phyloP scores from a whole-genome alignment of 176 grass and related monocot species.

The Tillandsia leiboldiana region DNA sequence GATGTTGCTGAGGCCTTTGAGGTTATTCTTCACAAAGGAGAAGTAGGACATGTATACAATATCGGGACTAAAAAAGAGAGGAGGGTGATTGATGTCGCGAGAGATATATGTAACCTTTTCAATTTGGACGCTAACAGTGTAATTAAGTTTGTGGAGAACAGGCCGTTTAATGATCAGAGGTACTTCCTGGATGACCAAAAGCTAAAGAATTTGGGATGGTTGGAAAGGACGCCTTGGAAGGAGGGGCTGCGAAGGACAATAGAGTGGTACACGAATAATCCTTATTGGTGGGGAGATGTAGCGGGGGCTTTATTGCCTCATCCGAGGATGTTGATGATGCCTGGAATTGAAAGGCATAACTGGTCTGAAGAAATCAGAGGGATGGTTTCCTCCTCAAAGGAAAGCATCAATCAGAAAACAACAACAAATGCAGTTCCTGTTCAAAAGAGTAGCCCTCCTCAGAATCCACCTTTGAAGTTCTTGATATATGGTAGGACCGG shows the following conservation, averaged over 20 bases:
- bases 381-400: constrained; percentile 17
- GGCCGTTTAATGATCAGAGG: constrained; percentile 77
- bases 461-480: constrained; percentile 47
- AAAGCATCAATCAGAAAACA: constrained; percentile 20
- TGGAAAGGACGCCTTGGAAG: constrained; percentile 52
- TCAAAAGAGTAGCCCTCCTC: constrained; percentile 11
- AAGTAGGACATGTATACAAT: constrained; percentile 20
- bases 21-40: constrained; percentile 66
- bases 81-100: constrained; percentile 65
- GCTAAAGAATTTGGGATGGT: constrained; percentile 71
- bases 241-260: constrained; percentile 68
- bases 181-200: constrained; percentile 82
- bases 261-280: constrained; percentile 67
- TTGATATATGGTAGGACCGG: constrained; percentile 66
- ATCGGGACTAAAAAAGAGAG: not conserved
- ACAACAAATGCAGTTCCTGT: constrained; percentile 2
- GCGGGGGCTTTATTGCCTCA: constrained; percentile 57
- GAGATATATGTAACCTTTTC: constrained; percentile 61
- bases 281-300: constrained; percentile 77
- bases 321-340: constrained; percentile 61
- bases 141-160: constrained; percentile 58
- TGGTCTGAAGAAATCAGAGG: constrained; percentile 43
- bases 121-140: constrained; percentile 35
- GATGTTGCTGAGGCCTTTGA: constrained; percentile 81
- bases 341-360: constrained; percentile 45